Conservation (phyloP, 208 protist species). For the Acanthamoeba lugdunensis region DNA sequence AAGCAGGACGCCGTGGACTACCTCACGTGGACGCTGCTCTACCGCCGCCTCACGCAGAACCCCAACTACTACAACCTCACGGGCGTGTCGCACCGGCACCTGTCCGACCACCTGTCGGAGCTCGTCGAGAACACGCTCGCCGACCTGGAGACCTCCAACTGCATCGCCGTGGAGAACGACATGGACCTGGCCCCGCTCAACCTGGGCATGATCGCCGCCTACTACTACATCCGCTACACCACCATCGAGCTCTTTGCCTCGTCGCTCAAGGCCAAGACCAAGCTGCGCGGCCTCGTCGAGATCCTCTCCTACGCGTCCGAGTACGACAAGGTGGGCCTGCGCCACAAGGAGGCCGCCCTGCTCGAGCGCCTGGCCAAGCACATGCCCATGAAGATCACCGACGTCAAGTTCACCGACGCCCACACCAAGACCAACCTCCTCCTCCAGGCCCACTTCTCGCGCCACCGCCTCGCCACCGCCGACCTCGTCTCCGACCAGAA, state of each 20-base stretch:
- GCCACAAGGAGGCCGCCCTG: constrained; percentile 98
- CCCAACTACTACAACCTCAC: constrained; percentile 98
- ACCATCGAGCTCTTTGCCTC: constrained; percentile 93
- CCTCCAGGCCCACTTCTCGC: constrained; percentile 96
- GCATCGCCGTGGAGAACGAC: constrained; percentile 75
- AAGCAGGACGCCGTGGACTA: constrained; percentile 97
- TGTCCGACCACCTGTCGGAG: constrained; percentile 77
- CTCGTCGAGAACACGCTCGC: constrained; percentile 77
- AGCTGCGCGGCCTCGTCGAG: constrained; percentile 83
- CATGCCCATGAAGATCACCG: constrained; percentile 85
- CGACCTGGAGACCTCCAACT: constrained; percentile 69
- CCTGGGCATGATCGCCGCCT: constrained; percentile 95
- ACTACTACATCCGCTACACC: constrained; percentile 97
- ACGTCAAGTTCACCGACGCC: constrained; percentile 89
- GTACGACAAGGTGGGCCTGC: constrained; percentile 93
- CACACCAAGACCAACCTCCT: constrained; percentile 97
- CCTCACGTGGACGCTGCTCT: constrained; percentile 99
- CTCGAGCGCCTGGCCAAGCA: constrained; percentile 89
- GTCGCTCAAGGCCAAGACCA: constrained; percentile 83
- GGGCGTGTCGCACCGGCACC: constrained; percentile 83
- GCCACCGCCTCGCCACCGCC: constrained; percentile 91
- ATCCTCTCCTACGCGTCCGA: constrained; percentile 94
- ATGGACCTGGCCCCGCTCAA: constrained; percentile 83
- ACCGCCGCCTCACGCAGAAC: constrained; percentile 95
- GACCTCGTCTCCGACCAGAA: constrained; percentile 98